Base-by-base conservation (phyloP, 768 basidiomycete species). In the Tephrocybe rancida region DNA sequence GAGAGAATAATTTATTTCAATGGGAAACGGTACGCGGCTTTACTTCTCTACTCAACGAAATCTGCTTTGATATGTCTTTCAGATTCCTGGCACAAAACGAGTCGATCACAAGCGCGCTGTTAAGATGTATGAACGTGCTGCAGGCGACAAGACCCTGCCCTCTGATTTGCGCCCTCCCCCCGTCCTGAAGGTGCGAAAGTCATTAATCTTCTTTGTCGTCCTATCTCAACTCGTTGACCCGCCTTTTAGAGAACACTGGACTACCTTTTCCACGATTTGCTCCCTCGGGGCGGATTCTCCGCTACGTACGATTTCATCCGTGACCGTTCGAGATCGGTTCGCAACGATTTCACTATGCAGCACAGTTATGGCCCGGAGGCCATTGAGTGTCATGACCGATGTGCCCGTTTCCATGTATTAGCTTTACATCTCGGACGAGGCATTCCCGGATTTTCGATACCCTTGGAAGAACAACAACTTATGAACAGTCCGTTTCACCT, bases 331-430 rank as follows among this genome's bases (percentile, higher is more conserved):
- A 83, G 96, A 58, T 78, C 92, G 1, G 89, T 98, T 41, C 77
- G 96, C 25, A 95, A 89, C 61, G 96, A 99, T 67, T 96, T 98
- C 58, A 93, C 92, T 0, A 88, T 97, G 80, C 96, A 98, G 67
- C 90, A 89, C 56, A 82, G 86, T 54, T 86, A 85, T 30, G 90
- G 88, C 6, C 70, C 79, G 1, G 58, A 86, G 41, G 92, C 95
- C 2, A 93, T 96, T 44, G 88, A 91, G 60, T 94, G 90, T 62
- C 89, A 96, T 61, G 95, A 95, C 64, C 85, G 96, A 48, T 96
- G 95, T 66, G 95, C 90, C 37, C 84, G 96, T 32, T 98, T 91
- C 63, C 96, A 98, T 67, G 91, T 98, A 49, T 74, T 98, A 1
- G 87, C 88, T 0, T 68, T 96, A 22, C 91, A 94, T 56, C 65